These are phyloP conservation scores for Neurospora tetraspora DNA, from an alignment of 495 filamentous ascomycete species.

Conservation along the genomic window DNA sequence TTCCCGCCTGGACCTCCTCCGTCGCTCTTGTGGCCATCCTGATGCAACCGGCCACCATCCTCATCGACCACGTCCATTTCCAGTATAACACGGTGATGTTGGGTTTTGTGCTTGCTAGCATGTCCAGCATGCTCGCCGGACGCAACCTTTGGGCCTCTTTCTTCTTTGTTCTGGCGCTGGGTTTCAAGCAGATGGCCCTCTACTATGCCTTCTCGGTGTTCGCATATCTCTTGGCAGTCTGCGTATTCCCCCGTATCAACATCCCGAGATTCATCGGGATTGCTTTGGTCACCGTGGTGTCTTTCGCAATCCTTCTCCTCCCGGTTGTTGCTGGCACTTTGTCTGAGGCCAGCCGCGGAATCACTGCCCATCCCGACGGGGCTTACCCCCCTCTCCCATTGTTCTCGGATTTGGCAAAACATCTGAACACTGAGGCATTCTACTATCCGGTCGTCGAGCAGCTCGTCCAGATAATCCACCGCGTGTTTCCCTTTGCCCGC, in stretches of 20 bases:
- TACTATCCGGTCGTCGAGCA: constrained; percentile 69
- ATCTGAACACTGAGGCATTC: constrained; percentile 50
- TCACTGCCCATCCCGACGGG: constrained; percentile 37
- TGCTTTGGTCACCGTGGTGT: constrained; percentile 55
- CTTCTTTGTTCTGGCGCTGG: constrained; percentile 88
- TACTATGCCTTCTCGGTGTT: constrained; percentile 94
- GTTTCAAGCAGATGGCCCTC: constrained; percentile 98
- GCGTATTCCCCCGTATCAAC: constrained; percentile 63
- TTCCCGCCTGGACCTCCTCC: constrained; percentile 64
- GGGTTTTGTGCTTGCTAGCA: constrained; percentile 71
- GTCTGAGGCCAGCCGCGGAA: constrained; percentile 46
- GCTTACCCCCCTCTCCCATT: constrained; percentile 46
- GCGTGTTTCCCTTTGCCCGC: constrained; percentile 89
- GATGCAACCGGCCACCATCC: constrained; percentile 83
- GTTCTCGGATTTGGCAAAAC: constrained; percentile 45
- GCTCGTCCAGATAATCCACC: constrained; percentile 67
- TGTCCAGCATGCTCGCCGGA: constrained; percentile 79
- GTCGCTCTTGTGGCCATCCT: constrained; percentile 83
- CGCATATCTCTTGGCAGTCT: constrained; percentile 79
- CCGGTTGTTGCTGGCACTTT: constrained; percentile 61
- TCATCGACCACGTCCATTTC: constrained; percentile 97
- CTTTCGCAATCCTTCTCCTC: constrained; percentile 64
- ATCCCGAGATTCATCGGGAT: constrained; percentile 63
- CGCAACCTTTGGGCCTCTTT: constrained; percentile 78
- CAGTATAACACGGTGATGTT: constrained; percentile 99